Base-by-base conservation (phyloP, 2,329 filamentous ascomycete species). In the Colletotrichum sp. region DNA sequence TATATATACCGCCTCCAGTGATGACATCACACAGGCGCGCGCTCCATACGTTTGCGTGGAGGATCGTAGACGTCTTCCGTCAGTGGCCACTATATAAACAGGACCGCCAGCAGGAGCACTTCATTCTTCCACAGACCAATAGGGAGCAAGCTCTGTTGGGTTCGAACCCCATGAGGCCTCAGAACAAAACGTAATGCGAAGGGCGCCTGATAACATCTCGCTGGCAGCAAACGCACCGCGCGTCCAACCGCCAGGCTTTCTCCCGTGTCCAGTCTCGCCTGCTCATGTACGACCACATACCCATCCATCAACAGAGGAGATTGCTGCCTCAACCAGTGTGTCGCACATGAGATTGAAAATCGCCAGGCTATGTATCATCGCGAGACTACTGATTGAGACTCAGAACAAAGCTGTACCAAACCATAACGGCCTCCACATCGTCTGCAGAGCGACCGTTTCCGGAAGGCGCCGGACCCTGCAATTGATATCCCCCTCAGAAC, bases 21-120 rank as follows among this genome's bases (percentile, higher is more conserved):
- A 44, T 6, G 0, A 10, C 18, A 44, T 10, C 39, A n/a, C 3
- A 44, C 2, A 4, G 39, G 5, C 2, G 0, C 0, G 5, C 18
- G 39, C 18, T 44, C 39, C 3, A 10, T n/a, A 10, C 18, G 39
- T n/a, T 44, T 44, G 39, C 9, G 18, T 44, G 9, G 18, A 44
- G 8, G 18, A 18, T 10, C 9, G 39, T 12, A 3, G 39, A 44
- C 9, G 5, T 44, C 18, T n/a, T 10, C 9, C 0, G 18, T 44
- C 18, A 44, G 39, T 44, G 39, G 5, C 9, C 16, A 44, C 39
- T 44, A 44, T 6, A 44, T 44, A n/a, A 44, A 44, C 5, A 10
- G n/a, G 39, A n/a, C 39, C 18, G 18, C 9, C 8, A 44, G 8
- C 18, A 44, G 9, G 39, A 44, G 8, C 39, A 44, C 39, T 44